phyloP scores from a whole-genome alignment of 768 basidiomycete species.

The Ephemerocybe angulata region DNA sequence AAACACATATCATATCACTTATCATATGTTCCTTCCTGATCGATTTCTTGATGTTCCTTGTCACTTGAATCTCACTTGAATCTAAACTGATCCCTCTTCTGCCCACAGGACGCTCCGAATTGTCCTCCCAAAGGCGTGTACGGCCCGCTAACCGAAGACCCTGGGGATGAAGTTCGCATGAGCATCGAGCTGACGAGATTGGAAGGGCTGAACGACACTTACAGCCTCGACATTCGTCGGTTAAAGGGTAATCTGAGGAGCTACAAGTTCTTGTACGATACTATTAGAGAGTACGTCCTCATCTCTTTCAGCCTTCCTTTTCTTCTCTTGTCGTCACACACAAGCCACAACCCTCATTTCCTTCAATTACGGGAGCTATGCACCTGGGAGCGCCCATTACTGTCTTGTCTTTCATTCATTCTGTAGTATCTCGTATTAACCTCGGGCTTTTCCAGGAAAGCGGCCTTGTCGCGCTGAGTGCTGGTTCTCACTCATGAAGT shows the following conservation, averaged over 20 bases:
- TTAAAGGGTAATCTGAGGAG: conserved; percentile 82
- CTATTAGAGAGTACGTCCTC: conserved; percentile 30
- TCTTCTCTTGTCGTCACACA: neutral
- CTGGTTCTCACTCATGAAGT: neutral
- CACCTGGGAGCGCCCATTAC: too few species aligned
- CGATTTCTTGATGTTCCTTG: neutral
- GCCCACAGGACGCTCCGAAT: neutral
- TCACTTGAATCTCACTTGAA: neutral
- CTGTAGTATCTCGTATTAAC: neutral
- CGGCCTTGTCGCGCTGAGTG: conserved; percentile 2
- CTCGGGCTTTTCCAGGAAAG: conserved; percentile 2
- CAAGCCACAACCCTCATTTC: neutral
- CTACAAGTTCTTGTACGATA: conserved; percentile 82
- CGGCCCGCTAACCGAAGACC: conserved; percentile 65
- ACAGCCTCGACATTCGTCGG: conserved; percentile 83
- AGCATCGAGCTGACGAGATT: conserved; percentile 87
- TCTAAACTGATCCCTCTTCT: neutral
- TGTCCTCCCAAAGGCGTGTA: conserved; percentile 37
- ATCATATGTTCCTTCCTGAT: neutral
- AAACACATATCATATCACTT: neutral
- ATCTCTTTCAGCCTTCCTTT: neutral
- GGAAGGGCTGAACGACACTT: conserved; percentile 77
- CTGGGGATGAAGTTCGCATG: conserved; percentile 89
- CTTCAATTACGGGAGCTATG: neutral
- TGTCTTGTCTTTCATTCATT: neutral